Base-by-base conservation (phyloP, 176 grass and related monocot genomes). In the Carex littledalei region DNA sequence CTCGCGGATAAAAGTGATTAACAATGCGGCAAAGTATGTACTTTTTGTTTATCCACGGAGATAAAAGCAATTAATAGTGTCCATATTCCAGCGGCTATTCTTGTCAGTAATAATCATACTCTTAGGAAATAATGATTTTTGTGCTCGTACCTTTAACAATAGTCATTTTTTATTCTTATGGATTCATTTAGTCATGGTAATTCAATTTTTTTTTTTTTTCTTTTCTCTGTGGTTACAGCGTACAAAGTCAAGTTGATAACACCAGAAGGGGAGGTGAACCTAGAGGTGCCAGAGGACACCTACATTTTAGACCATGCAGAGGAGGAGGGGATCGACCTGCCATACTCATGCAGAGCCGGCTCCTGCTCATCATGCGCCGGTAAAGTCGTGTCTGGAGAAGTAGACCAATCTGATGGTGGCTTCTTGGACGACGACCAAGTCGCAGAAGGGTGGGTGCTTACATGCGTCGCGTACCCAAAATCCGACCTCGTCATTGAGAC, bases 401-500 rank as follows among this genome's bases (percentile, higher is more conserved):
- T 93, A 8, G 95, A 98, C 91, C 92, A 98, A 82, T 90, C 87
- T 6, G 92, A 94, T 67, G 87, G 63, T 26, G 91, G 89, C 91
- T 98, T 90, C 89, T 91, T 94, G 31, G 86, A 91, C 66, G 89
- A 93, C 63, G 92, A 93, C 62, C 95, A 98, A 5, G 5, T 39
- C 91, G 32, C 93, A 0, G 32, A 1, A 2, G 89, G 95, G 0
- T 98, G 58, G 76, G 92, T 94, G 56, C 91, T 98, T 78, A 98
- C 92, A 78, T 98, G 91, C 84, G 21, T 10, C 47, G 95, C 95
- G 12, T 93, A 93, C 91, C 91, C 95, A 4, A 66, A 29, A 3
- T 90, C 91, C 32, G 89, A 98, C 87, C 3, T 98, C 41, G 92
- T 94, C 88, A 93, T 98, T 82, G 67, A 91, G 86, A 98, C 95